Conservation (phyloP, 2,329 filamentous ascomycete genomes). For the Elsinoe fawcettii region DNA sequence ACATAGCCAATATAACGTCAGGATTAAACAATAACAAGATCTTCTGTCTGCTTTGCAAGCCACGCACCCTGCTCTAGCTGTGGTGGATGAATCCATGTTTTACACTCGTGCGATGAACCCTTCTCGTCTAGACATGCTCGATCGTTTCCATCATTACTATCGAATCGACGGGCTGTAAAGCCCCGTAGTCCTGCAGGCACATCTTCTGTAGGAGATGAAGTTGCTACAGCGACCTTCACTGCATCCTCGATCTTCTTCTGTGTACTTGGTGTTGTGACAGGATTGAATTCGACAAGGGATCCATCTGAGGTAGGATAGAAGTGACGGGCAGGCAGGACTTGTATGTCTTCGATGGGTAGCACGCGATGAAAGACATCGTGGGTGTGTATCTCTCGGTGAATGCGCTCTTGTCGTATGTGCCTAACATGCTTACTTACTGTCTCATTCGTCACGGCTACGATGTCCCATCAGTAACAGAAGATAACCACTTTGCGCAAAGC, state of each 20-base stretch:
- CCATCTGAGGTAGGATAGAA: slow-evolving; percentile 36
- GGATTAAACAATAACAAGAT: slow-evolving; percentile 27
- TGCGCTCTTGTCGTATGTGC: slow-evolving; percentile 40
- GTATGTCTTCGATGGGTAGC: slow-evolving; percentile 46
- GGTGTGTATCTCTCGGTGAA: slow-evolving; percentile 48
- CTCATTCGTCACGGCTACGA: slow-evolving; percentile 46
- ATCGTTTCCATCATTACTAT: slow-evolving; percentile 35
- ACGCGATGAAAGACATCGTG: slow-evolving; percentile 46
- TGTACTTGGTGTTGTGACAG: slow-evolving; percentile 33
- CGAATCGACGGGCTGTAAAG: slow-evolving; percentile 32
- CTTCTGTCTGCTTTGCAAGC: slow-evolving; percentile 28
- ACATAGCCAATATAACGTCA: too few relatives aligned
- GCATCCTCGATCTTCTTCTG: slow-evolving; percentile 24
- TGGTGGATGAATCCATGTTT: slow-evolving; percentile 41
- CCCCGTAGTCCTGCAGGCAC: slow-evolving; percentile 18
- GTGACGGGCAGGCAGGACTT: slow-evolving; percentile 47
- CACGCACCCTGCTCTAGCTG: slow-evolving; percentile 30
- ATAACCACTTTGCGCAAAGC: neutral
- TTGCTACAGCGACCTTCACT: slow-evolving; percentile 29
- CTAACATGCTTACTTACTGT: slow-evolving; percentile 38
- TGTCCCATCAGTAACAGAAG: neutral
- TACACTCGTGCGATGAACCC: slow-evolving; percentile 37
- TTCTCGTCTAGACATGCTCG: slow-evolving; percentile 33
- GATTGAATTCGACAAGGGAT: slow-evolving; percentile 38
- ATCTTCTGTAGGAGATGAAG: slow-evolving; percentile 21